A percentile compares a stretch with the other conserved stretches of the same genome.
These are phyloP conservation scores for Phaeosphaeriaceae sp. DNA, from an alignment of 2,329 filamentous ascomycete genomes.

Conservation along the genomic window DNA sequence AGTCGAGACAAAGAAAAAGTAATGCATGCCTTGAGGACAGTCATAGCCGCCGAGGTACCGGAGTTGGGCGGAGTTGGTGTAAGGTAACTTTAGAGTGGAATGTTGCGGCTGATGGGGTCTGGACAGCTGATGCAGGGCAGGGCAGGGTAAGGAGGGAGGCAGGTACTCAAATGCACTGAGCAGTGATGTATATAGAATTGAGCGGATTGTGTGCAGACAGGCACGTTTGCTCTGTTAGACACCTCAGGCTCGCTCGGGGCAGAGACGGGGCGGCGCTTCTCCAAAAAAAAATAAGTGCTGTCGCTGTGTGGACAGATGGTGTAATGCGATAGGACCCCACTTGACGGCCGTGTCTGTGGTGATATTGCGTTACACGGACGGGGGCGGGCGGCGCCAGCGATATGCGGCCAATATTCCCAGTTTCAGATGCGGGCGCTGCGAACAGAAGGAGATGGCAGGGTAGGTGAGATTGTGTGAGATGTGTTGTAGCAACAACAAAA, in stretches of 20 bases:
- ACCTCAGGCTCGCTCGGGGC: slow-evolving; percentile 1
- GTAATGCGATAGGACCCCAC: slow-evolving; percentile 36
- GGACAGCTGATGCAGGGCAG: slow-evolving; percentile 21
- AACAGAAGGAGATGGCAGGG: slow-evolving; percentile 3
- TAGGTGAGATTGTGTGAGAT: slow-evolving; percentile 6
- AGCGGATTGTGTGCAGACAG: slow-evolving; percentile 13
- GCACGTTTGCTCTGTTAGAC: slow-evolving; percentile 9
- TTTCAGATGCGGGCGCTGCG: slow-evolving; percentile 11
- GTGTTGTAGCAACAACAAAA: slow-evolving; percentile 9
- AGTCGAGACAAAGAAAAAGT: slow-evolving; percentile 10
- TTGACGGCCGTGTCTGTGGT: slow-evolving; percentile 25
- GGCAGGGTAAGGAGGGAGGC: slow-evolving; percentile 4
- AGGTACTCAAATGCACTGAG: background rate
- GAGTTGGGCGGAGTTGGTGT: slow-evolving; percentile 7
- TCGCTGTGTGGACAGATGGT: slow-evolving; percentile 31
- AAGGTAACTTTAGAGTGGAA: slow-evolving; percentile 8
- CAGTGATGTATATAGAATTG: slow-evolving; percentile 17
- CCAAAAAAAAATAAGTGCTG: slow-evolving; percentile 15
- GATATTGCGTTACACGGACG: slow-evolving; percentile 24
- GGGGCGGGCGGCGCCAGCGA: slow-evolving; percentile 17
- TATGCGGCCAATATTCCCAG: slow-evolving; percentile 17
- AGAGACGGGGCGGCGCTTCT: slow-evolving; percentile 10
- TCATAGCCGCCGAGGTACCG: slow-evolving; percentile 39
- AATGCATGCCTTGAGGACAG: slow-evolving; percentile 46
- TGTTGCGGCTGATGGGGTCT: slow-evolving; percentile 24